Base-by-base conservation (phyloP, 768 basidiomycete genomes). In the Crassisporium funariophilum region DNA sequence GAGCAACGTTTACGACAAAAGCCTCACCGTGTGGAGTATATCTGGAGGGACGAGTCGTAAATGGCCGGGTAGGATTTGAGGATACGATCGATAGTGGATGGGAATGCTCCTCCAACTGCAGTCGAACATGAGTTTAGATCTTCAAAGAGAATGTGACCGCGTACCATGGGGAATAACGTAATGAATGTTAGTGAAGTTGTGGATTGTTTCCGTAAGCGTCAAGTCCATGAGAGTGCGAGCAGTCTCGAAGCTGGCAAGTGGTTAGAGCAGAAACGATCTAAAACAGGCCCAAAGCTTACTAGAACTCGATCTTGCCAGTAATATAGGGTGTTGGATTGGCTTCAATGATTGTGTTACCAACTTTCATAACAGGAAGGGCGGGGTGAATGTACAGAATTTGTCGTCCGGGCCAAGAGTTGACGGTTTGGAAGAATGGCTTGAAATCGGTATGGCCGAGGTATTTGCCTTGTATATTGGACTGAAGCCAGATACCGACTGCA, bases 131-230 rank as follows among this genome's bases (percentile, higher is more conserved):
- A 24, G 22, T 17, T 23, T 8, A 1, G 11, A 7, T 9, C 41
- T 4, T 21, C 9, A 29, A 16, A 27, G 12, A 11, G 36, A 10
- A 29, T 10, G 15, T 39, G 22, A 36, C 11, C 15, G 27, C 49
- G 6, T 49, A 67, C 67, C 58, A 41, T 70, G 69, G 21, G 69
- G 67, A 49, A 70, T 63, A 35, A 70, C 55, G 44, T 59, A 68
- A 50, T 68, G 50, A 25, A 66, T 66, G 44, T 64, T 65, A 16
- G 63, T 62, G 44, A 62, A 64, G 42, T n/a, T n/a, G n/a, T n/a
- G n/a, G n/a, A n/a, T n/a, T n/a, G n/a, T n/a, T n/a, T n/a, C n/a
- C n/a, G n/a, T n/a, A n/a, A n/a, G n/a, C n/a, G n/a, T n/a, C n/a
- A n/a, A 52, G 34, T 65, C 64, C 54, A 59, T 60, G 13, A 64